Percentiles rank a stretch among this genome's conserved stretches.
These are phyloP conservation scores for Solanum peruvianum DNA, from an alignment of 257 asterid genomes.

Conservation along the genomic window DNA sequence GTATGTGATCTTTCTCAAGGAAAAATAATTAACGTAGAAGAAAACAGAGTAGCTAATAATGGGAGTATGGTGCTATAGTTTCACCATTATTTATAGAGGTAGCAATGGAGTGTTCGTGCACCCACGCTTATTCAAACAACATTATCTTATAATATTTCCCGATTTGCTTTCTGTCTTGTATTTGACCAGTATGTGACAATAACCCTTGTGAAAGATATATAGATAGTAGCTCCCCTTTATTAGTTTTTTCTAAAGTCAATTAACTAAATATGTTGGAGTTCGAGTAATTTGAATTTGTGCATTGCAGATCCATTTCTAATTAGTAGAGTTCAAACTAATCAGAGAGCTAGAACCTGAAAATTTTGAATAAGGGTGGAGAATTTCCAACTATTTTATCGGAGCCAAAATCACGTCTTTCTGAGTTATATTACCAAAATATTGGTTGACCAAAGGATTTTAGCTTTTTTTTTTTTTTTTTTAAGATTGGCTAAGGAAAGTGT, in stretches of 20 bases:
- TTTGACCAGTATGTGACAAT: background rate
- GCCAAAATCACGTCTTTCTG: background rate
- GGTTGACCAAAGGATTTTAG: background rate
- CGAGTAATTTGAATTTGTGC: too few relatives aligned
- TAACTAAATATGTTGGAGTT: background rate
- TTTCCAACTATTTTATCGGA: background rate
- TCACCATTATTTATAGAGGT: background rate
- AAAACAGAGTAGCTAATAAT: background rate
- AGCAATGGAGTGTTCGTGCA: background rate
- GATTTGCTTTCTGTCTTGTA: background rate
- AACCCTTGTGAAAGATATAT: background rate
- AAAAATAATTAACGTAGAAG: background rate
- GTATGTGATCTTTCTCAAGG: background rate
- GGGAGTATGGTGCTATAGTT: background rate
- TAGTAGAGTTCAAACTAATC: background rate
- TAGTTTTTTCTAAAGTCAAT: background rate
- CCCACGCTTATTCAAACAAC: background rate
- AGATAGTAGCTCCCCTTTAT: background rate
- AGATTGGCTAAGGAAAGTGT: background rate
- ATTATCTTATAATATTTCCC: background rate
- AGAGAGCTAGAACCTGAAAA: too few relatives aligned
- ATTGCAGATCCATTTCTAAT: too few relatives aligned
- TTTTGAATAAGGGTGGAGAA: accelerated
- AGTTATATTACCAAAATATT: background rate
- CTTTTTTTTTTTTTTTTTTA: background rate